A percentile compares a stretch with the other conserved stretches of the same genome.
Conservation (phyloP, 257 asterid species). For the Solanum sejunctum region DNA sequence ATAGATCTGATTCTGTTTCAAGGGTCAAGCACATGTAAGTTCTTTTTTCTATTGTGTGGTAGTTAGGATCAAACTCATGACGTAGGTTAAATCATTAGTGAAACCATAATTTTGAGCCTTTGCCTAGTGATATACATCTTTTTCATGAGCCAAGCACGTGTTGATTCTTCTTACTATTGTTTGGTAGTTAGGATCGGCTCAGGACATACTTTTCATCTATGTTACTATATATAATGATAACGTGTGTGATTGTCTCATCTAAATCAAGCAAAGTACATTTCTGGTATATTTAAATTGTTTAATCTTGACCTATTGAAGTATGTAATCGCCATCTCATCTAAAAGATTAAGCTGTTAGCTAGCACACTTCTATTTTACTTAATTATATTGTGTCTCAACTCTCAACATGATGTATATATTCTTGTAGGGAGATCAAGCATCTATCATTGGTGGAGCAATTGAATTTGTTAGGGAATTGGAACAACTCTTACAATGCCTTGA, state of each 20-base stretch:
- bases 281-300: background rate
- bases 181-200: background rate
- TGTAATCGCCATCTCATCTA: background rate
- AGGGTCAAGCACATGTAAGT: background rate
- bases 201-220: background rate
- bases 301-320: background rate
- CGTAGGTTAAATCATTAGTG: background rate
- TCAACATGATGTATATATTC: background rate
- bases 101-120: background rate
- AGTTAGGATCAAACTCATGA: background rate
- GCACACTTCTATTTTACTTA: background rate
- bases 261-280: background rate
- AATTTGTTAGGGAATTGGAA: constrained; percentile 83
- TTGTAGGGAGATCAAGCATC: constrained; percentile 95
- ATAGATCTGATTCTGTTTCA: background rate
- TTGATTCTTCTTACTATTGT: background rate
- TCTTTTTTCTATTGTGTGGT: background rate
- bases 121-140: background rate
- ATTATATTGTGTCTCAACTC: background rate
- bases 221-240: background rate
- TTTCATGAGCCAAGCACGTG: background rate
- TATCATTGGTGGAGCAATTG: constrained; percentile 92
- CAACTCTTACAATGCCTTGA: constrained; percentile 94
- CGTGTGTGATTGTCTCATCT: background rate
- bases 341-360: background rate